Base-by-base conservation (phyloP, 352 stramenopile species). In the Peronospora farinosa region DNA sequence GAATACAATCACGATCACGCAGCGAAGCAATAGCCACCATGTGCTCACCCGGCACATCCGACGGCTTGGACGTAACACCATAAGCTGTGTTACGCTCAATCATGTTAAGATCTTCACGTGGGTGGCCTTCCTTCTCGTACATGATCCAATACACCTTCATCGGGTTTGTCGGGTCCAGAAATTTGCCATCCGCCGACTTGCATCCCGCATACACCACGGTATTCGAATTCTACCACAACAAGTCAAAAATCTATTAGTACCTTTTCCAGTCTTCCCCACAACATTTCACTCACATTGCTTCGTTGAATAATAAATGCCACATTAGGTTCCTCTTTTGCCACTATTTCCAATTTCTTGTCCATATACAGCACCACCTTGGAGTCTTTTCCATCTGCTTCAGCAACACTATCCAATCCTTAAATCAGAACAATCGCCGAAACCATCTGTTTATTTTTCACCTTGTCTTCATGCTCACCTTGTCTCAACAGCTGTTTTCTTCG, bases 221-320 rank as follows among this genome's bases (percentile, higher is more conserved):
- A 48, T 92, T 92, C n/a, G 77, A 63, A 52, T 92, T 92, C 75
- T 90, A 57, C 23, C 47, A 31, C 9, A 46, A 30, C 11, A 27
- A 51, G 10, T 48, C 23, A 50, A 9, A n/a, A 47, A 35, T 15
- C 7, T 13, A 42, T 45, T 5, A 27, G 13, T 11, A 48, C 3
- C 25, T 40, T 37, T 25, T 10, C 17, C 16, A 36, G 23, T 15
- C 31, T 5, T 27, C 23, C 23, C 23, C 19, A 21, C 19, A 21
- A 27, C 9, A 32, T 10, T 32, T 16, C 10, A 65, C 78, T 47
- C 42, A 91, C 79, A 56, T 78, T 90, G 67, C 79, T 91, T 40
- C 82, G 82, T 57, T 92, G 82, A 60, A 92, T 92, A 49, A 92
- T 89, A 40, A 92, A 90, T 7, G 75, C 77, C 30, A 88, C 76